Percentiles rank a stretch among this genome's conserved stretches.
These are phyloP conservation scores for Phoma sp. DNA, from an alignment of 2,329 filamentous ascomycete species.

Conservation along the genomic window DNA sequence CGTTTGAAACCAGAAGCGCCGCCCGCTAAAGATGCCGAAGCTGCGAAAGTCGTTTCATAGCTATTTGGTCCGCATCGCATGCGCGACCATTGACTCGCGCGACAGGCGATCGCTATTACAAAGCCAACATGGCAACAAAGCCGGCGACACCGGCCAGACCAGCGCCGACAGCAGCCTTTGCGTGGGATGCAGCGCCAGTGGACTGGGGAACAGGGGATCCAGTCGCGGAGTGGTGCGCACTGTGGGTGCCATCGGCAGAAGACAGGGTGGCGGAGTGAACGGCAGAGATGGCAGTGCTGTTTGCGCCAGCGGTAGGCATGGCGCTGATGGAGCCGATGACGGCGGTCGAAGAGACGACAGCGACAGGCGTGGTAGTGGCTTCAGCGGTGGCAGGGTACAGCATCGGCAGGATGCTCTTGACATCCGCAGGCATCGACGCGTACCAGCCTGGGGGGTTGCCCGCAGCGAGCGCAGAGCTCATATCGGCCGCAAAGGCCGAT, in stretches of 20 bases:
- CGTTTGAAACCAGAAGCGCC: conserved; percentile 34
- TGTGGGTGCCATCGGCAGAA: conserved; percentile 14
- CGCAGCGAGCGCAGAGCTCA: conserved; percentile 52
- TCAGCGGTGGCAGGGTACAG: conserved; percentile 37
- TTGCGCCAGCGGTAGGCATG: conserved; percentile 20
- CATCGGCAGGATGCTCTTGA: conserved; percentile 52
- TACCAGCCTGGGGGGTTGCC: conserved; percentile 55
- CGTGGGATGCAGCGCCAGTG: conserved; percentile 42
- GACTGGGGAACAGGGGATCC: conserved; percentile 20
- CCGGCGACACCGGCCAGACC: conserved; percentile 50
- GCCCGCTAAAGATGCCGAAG: conserved; percentile 26
- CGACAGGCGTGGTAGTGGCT: conserved; percentile 26
- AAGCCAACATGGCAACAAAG: conserved; percentile 51
- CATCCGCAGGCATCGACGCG: conserved; percentile 51
- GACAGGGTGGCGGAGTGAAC: conserved; percentile 34
- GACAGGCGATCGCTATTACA: conserved; percentile 39
- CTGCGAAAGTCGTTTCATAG: not conserved
- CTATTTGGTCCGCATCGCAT: conserved; percentile 4
- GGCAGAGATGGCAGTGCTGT: conserved; percentile 27
- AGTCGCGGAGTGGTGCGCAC: conserved; percentile 15
- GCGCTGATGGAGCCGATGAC: conserved; percentile 23
- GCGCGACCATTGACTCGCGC: not conserved
- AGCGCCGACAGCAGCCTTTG: conserved; percentile 47
- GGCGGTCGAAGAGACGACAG: conserved; percentile 23
- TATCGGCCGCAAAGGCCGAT: conserved; percentile 48